Base-by-base conservation (phyloP, 2,329 filamentous ascomycete genomes). In the Aspergillus neotritici region DNA sequence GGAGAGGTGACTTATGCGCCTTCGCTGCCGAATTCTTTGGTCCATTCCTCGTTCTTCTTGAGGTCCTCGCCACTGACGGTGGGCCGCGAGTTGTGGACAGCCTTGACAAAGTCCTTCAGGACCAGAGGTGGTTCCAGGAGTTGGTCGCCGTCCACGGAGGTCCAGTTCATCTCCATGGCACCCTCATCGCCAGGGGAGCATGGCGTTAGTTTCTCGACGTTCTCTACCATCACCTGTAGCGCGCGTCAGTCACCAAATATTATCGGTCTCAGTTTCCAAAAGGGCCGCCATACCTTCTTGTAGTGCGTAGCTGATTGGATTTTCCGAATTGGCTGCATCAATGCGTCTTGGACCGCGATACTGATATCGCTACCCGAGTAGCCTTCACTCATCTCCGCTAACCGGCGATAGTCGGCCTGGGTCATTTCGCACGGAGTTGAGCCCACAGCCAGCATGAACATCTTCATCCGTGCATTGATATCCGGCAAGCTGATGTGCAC, bases 301-400 rank as follows among this genome's bases (percentile, higher is more conserved):
- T 97, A 98, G 72, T 98, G 93, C 41, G 93, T 98, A 13, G 93
- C 91, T 51, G 90, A 94, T 66, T 97, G 84, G 55, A 98, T 97
- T 69, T 96, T 94, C 49, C 93, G 79, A 49, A 98, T 87, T 2
- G 93, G 94, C 62, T 96, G 89, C 93, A 98, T 98, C 31, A 98
- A 73, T 1, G 93, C 93, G 63, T 94, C 87, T 66, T 98, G 93
- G 14, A 97, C 93, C 3, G 88, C 89, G 61, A 97, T 97, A 59
- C 79, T 82, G 57, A 98, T 97, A 79, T 98, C 93, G 51, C 86
- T 94, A 30, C 93, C 93, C 0, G 90, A 96, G 68, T 95, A 98
- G 1, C 93, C 93, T 47, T 97, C 91, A 40, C 87, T 89, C 60
- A 91, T 73, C 57, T 86, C 77, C 3, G 86, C 89, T 51, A 98